These are phyloP conservation scores for Ascochyta fabae DNA, from an alignment of 2,329 filamentous ascomycete species.

Conservation along the genomic window DNA sequence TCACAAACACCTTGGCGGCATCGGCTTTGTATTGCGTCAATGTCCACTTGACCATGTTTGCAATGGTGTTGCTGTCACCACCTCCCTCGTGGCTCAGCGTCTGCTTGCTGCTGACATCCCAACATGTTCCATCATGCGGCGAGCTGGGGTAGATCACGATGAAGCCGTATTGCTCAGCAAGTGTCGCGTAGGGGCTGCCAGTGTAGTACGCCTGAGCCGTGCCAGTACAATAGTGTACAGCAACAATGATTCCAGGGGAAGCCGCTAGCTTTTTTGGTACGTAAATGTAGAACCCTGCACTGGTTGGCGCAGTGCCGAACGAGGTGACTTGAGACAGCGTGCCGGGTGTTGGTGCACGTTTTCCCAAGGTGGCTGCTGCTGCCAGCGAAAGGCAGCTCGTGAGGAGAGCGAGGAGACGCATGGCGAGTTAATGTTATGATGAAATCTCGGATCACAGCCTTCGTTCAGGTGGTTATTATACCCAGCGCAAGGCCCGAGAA, in stretches of 20 bases:
- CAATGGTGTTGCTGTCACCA: constrained; percentile 63
- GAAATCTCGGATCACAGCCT: too few relatives aligned
- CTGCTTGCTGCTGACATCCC: constrained; percentile 64
- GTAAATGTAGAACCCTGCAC: constrained; percentile 62
- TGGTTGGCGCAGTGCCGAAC: constrained; percentile 56
- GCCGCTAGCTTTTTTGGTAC: constrained; percentile 54
- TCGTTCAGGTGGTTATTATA: too few relatives aligned
- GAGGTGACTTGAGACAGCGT: constrained; percentile 49
- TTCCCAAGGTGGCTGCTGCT: constrained; percentile 29
- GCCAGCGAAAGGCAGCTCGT: constrained; percentile 30
- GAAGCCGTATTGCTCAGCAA: constrained; percentile 64
- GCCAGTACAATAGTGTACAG: constrained; percentile 64
- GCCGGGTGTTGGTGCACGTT: constrained; percentile 38
- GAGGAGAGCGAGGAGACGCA: constrained; percentile 33
- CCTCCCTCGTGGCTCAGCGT: constrained; percentile 64
- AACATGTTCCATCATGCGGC: constrained; percentile 61
- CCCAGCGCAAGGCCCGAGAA: too few relatives aligned
- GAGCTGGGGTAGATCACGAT: constrained; percentile 66
- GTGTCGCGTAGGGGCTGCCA: constrained; percentile 60
- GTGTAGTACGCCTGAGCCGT: constrained; percentile 58
- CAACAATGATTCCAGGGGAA: constrained; percentile 61
- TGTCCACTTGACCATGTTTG: constrained; percentile 65
- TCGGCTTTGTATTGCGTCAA: constrained; percentile 60
- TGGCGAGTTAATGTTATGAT: constrained; percentile 8
- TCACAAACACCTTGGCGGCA: constrained; percentile 60